Percentiles rank a stretch among this genome's conserved stretches.
These are phyloP conservation scores for Calonectria pseudoturangicola DNA, from an alignment of 2,329 filamentous ascomycete species.

Conservation along the genomic window DNA sequence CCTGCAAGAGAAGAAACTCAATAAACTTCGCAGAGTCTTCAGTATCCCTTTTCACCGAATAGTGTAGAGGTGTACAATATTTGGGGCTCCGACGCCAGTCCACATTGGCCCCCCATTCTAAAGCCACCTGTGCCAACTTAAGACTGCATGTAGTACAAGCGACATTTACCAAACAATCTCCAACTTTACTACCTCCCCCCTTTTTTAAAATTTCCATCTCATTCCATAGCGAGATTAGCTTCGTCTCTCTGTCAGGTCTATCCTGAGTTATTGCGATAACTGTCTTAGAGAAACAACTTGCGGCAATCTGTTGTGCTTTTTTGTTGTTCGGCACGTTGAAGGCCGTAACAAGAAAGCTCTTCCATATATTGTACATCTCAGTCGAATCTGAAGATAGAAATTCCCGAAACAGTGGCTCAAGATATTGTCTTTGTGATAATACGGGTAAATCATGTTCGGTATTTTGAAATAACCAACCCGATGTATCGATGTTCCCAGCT, in stretches of 20 bases:
- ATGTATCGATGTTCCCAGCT: background rate
- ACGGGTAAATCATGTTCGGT: too few species aligned
- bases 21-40: constrained; percentile 28
- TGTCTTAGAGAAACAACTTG: background rate
- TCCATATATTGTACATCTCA: background rate
- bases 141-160: background rate
- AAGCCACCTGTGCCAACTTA: background rate
- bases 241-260: background rate
- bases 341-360: background rate
- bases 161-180: background rate
- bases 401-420: too few species aligned
- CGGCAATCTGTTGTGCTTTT: too few species aligned
- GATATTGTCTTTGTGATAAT: too few species aligned
- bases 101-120: background rate
- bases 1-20: constrained; percentile 25
- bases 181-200: background rate
- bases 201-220: background rate
- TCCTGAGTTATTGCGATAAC: background rate
- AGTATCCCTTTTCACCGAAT: background rate
- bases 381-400: background rate
- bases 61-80: background rate
- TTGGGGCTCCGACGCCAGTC: background rate
- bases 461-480: background rate
- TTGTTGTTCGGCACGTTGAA: too few species aligned
- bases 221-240: background rate